These are phyloP conservation scores for Monilinia fructigena DNA, from an alignment of 2,329 filamentous ascomycete species.

Conservation along the genomic window DNA sequence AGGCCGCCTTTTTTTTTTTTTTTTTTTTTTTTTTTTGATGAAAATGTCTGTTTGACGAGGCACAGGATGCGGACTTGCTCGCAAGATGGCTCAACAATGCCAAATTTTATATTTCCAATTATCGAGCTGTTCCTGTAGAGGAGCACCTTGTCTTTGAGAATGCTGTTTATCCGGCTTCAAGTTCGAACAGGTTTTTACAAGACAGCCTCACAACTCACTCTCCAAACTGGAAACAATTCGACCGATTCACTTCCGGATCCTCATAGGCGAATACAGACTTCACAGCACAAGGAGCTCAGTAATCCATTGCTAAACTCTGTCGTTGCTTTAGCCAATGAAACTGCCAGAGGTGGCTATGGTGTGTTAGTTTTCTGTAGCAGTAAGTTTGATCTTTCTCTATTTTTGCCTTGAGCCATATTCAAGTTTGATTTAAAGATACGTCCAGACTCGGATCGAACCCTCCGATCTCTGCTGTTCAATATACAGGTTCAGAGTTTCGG, in stretches of 20 bases:
- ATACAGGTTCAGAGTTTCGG: neutral
- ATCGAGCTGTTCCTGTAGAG: slow-evolving; percentile 72
- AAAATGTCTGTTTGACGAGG: slow-evolving; percentile 13
- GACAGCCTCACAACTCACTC: slow-evolving; percentile 47
- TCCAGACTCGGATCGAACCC: too few relatives aligned
- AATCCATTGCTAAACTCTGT: slow-evolving; percentile 69
- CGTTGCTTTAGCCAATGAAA: slow-evolving; percentile 67
- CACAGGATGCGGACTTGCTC: slow-evolving; percentile 66
- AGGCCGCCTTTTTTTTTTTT: neutral
- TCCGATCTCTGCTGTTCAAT: neutral
- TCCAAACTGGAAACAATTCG: slow-evolving; percentile 36
- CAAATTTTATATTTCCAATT: slow-evolving; percentile 70
- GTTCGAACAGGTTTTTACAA: slow-evolving; percentile 60
- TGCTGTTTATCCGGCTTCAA: slow-evolving; percentile 61
- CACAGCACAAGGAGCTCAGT: slow-evolving; percentile 59
- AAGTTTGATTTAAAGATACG: neutral
- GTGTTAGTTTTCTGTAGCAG: slow-evolving; percentile 73
- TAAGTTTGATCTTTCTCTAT: slow-evolving; percentile 10
- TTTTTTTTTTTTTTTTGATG: too few relatives aligned
- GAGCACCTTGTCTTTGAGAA: slow-evolving; percentile 73
- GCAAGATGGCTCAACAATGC: slow-evolving; percentile 65
- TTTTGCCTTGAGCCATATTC: neutral
- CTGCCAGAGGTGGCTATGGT: slow-evolving; percentile 65
- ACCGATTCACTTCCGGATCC: slow-evolving; percentile 44
- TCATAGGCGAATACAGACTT: slow-evolving; percentile 52